phyloP scores from a whole-genome alignment of 805 yeast genomes.

The Naumovozyma baii region DNA sequence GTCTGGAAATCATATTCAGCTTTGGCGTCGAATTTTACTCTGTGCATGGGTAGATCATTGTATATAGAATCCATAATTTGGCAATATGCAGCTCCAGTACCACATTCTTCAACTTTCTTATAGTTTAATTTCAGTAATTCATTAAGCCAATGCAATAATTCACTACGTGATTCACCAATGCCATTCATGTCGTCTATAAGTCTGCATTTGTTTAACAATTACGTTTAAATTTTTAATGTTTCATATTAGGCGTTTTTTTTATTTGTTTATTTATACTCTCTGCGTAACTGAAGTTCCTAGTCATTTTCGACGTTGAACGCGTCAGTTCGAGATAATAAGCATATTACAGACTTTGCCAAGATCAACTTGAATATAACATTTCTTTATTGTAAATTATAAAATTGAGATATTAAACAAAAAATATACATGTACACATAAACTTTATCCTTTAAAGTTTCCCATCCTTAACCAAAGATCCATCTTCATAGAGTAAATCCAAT shows the following conservation, averaged over 20 bases:
- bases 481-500: conserved; percentile 38
- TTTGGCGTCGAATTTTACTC: conserved; percentile 62
- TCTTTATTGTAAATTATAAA: too few species aligned
- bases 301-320: neutral
- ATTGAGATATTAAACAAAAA: too few species aligned
- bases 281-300: neutral
- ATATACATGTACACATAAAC: neutral
- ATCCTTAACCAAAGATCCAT: conserved; percentile 35
- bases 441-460: conserved; percentile 8
- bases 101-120: conserved; percentile 83
- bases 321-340: neutral
- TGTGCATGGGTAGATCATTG: conserved; percentile 71
- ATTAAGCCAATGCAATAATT: conserved; percentile 79
- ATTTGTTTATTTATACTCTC: neutral
- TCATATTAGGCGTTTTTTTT: neutral
- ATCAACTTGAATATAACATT: too few species aligned
- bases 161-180: conserved; percentile 72
- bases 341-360: too few species aligned
- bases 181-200: conserved; percentile 8
- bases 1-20: conserved; percentile 67
- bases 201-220: too few species aligned
- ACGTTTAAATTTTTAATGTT: neutral
- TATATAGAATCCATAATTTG: conserved; percentile 81
- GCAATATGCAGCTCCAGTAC: conserved; percentile 91
- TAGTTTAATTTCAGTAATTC: conserved; percentile 53